A percentile compares a stretch with the other conserved stretches of the same genome.
Evolutionary conservation across 2,329 filamentous ascomycete genomes (phyloP).

Genomic region (Phaeosphaeriaceae sp.): DNA sequence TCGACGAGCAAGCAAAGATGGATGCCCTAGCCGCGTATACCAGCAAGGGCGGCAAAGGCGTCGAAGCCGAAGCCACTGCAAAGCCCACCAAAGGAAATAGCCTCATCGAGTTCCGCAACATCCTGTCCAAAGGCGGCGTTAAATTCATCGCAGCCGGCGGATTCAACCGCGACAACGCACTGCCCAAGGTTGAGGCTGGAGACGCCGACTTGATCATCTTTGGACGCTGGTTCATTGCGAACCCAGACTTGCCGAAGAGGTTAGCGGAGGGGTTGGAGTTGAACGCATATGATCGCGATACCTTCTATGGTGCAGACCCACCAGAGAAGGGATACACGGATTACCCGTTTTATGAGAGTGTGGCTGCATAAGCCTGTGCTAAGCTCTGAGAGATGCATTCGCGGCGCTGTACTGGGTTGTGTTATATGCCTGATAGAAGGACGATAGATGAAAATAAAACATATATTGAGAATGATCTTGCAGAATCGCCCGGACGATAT

Average conservation of each 20-base stretch:
- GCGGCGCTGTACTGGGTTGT: slow-evolving; percentile 5
- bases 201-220: slow-evolving; percentile 52
- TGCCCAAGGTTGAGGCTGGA: slow-evolving; percentile 56
- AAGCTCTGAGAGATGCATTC: slow-evolving; percentile 13
- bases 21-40: slow-evolving; percentile 49
- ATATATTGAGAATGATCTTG: too few relatives aligned
- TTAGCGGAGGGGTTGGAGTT: slow-evolving; percentile 50
- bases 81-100: slow-evolving; percentile 31
- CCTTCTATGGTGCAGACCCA: slow-evolving; percentile 53
- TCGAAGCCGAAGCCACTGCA: slow-evolving; percentile 43
- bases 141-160: slow-evolving; percentile 65
- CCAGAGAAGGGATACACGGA: slow-evolving; percentile 50
- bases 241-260: slow-evolving; percentile 55
- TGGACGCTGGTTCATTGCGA: slow-evolving; percentile 55
- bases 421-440: slow-evolving; percentile 5
- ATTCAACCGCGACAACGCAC: slow-evolving; percentile 59
- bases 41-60: slow-evolving; percentile 24
- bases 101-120: slow-evolving; percentile 51
- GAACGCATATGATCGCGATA: slow-evolving; percentile 51
- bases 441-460: too few relatives aligned
- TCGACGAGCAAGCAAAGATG: slow-evolving; percentile 47
- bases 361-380: slow-evolving; percentile 21
- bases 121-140: slow-evolving; percentile 56
- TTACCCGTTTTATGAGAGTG: slow-evolving; percentile 45
- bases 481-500: too few relatives aligned